phyloP scores from a whole-genome alignment of 345 rosid species.

The Kernera saxatilis region DNA sequence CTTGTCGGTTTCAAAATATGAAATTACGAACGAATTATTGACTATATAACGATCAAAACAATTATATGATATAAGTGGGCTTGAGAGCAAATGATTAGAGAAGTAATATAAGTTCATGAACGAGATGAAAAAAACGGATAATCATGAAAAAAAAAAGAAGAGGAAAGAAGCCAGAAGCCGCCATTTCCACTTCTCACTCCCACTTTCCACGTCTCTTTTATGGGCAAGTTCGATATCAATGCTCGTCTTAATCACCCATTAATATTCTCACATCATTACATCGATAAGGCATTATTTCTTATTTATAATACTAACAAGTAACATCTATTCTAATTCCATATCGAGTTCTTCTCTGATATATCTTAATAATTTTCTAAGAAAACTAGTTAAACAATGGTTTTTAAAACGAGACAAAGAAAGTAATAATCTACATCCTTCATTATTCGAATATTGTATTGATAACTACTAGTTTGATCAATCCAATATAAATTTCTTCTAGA shows the following conservation, averaged over 20 bases:
- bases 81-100: neutral
- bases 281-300: conserved; percentile 4
- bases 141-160: neutral
- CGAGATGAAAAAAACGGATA: neutral
- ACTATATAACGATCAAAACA: too few relatives aligned
- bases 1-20: neutral
- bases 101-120: neutral
- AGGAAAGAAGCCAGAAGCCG: conserved; percentile 18
- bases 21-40: neutral
- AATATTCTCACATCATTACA: conserved; percentile 18
- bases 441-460: neutral
- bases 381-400: neutral
- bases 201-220: conserved; percentile 21
- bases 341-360: neutral
- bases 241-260: conserved; percentile 29
- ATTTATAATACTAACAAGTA: neutral
- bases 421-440: neutral
- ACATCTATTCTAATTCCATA: conserved; percentile 4
- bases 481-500: neutral
- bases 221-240: conserved; percentile 13
- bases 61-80: neutral
- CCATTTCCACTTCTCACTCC: conserved; percentile 28
- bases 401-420: neutral
- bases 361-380: neutral
- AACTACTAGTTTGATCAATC: neutral